Percentiles rank a stretch among this genome's conserved stretches.
Conservation (phyloP, 345 rosid genomes). For the Iberis pinnata region DNA sequence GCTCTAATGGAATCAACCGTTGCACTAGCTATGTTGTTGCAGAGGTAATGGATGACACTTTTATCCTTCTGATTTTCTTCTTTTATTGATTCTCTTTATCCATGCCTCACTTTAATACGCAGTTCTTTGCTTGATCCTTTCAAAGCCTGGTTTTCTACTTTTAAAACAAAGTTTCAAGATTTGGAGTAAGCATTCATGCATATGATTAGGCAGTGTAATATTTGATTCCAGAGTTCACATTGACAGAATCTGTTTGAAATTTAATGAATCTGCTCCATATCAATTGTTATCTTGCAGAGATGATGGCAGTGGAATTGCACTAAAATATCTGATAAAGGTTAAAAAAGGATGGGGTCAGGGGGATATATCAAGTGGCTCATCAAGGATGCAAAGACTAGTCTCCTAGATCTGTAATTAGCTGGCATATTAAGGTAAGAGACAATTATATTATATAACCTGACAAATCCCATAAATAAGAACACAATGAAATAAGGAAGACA, state of each 20-base stretch:
- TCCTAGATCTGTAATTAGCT: background rate
- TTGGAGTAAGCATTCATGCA: too few species aligned
- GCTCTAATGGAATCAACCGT: constrained; percentile 85
- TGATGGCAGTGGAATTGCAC: constrained; percentile 83
- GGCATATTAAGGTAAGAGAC: constrained; percentile 4
- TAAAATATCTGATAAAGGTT: constrained; percentile 59
- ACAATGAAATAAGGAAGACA: background rate
- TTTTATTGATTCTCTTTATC: too few species aligned
- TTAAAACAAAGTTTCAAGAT: too few species aligned
- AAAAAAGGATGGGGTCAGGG: constrained; percentile 85
- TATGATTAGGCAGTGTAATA: too few species aligned
- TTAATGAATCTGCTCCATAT: constrained; percentile 5
- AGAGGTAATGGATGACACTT: too few species aligned
- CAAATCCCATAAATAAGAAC: constrained; percentile 1
- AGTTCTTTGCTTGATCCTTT: too few species aligned
- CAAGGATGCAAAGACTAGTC: constrained; percentile 7
- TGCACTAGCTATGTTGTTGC: constrained; percentile 66
- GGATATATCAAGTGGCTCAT: constrained; percentile 33
- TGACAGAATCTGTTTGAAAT: background rate
- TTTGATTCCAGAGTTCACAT: too few species aligned
- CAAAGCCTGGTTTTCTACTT: too few species aligned
- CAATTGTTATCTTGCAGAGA: constrained; percentile 52
- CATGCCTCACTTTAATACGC: too few species aligned
- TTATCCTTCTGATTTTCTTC: too few species aligned
- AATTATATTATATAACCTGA: constrained; percentile 4